Evolutionary conservation across 805 yeast genomes (phyloP).

Genomic region (Metschnikowia continentalis): DNA sequence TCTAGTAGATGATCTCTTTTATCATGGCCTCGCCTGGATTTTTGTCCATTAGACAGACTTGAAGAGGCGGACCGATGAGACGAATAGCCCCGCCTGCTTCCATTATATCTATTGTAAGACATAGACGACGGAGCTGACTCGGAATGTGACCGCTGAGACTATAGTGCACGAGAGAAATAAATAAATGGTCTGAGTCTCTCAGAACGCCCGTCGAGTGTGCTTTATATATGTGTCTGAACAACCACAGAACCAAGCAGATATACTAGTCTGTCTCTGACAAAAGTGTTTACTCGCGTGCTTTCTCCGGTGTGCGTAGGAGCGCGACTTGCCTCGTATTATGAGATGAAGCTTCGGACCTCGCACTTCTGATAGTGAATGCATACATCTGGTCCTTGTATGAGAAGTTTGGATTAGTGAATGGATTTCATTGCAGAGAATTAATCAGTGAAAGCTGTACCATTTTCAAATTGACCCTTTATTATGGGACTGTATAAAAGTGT

Average conservation of each 20-base stretch:
- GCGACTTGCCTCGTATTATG: slow-evolving; percentile 1
- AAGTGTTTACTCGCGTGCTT: slow-evolving; percentile 1
- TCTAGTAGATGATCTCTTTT: neutral
- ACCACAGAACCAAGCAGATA: neutral
- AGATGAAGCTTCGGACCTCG: neutral
- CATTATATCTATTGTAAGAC: slow-evolving; percentile 2
- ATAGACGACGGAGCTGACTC: neutral
- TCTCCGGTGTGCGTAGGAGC: slow-evolving; percentile 1
- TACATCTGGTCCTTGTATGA: too few species aligned
- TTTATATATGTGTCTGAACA: neutral
- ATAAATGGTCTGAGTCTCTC: neutral
- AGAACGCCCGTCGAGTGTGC: neutral
- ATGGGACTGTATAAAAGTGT: too few species aligned
- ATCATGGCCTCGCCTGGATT: neutral
- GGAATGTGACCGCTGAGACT: neutral
- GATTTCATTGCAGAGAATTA: too few species aligned
- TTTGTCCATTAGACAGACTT: neutral
- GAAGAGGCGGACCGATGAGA: neutral
- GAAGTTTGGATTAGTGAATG: too few species aligned
- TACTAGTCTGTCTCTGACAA: neutral
- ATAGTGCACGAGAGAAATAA: neutral
- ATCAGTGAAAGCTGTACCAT: too few species aligned
- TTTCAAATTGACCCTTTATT: too few species aligned
- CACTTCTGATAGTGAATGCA: neutral
- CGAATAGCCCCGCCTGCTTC: slow-evolving; percentile 2